Conservation (phyloP, 2,329 filamentous ascomycete genomes). For the Verticillium alfalfae region DNA sequence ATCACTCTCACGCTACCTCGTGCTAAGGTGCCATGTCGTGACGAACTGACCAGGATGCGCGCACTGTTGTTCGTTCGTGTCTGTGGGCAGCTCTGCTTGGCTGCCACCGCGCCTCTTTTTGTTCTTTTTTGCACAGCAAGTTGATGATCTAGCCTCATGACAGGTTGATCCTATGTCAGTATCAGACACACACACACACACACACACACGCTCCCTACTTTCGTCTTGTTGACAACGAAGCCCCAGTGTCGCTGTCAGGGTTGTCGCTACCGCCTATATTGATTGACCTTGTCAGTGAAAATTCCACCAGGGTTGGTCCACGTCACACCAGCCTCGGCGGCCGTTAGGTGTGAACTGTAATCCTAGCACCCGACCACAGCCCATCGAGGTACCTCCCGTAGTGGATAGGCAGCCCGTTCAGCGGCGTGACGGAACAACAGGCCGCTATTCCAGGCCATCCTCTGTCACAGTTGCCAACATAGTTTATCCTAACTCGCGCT, state of each 20-base stretch:
- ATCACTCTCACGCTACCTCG: neutral
- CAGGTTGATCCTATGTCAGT: neutral
- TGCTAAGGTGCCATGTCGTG: neutral
- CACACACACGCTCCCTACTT: too few species aligned
- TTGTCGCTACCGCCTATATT: neutral
- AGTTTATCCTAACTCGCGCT: neutral
- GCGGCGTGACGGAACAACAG: neutral
- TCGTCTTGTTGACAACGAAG: neutral
- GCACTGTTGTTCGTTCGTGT: neutral
- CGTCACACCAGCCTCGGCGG: neutral
- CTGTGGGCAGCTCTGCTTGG: neutral
- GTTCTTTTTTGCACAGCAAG: neutral
- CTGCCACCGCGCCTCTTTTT: neutral
- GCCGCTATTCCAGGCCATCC: neutral
- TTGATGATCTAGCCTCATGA: neutral
- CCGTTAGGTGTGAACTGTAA: too few species aligned
- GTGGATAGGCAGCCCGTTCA: neutral
- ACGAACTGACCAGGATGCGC: neutral
- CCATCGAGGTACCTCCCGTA: too few species aligned
- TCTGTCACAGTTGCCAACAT: neutral
- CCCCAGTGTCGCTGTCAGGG: neutral
- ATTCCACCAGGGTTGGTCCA: neutral
- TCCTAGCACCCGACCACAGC: too few species aligned
- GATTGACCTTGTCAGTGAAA: neutral
- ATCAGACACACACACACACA: too few species aligned